These are phyloP conservation scores for Trichoderma virens DNA, from an alignment of 495 filamentous ascomycete species.

Conservation along the genomic window DNA sequence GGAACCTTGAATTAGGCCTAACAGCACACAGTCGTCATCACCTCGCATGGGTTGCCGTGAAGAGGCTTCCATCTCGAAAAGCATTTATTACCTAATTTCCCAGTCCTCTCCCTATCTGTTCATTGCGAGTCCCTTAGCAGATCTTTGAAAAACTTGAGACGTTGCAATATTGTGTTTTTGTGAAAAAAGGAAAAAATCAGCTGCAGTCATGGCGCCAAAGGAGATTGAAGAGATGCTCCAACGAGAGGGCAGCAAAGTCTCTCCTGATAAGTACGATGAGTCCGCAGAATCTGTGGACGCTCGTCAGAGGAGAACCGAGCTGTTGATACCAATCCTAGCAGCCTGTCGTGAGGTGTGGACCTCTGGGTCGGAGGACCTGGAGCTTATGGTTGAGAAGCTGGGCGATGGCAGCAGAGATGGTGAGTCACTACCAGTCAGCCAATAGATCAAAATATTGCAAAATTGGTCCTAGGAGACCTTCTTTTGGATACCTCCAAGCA, in stretches of 20 bases:
- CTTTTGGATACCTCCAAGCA: conserved; percentile 1
- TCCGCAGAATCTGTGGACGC: background rate
- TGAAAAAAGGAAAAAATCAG: background rate
- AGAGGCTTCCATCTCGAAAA: background rate
- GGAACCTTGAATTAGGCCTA: background rate
- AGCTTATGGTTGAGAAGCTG: conserved; percentile 47
- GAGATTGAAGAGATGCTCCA: conserved; percentile 8
- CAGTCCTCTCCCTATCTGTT: background rate
- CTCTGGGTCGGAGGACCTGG: conserved; percentile 30
- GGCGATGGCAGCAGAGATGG: conserved; percentile 62
- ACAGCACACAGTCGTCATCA: background rate
- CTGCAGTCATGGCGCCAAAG: background rate
- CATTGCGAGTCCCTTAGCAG: background rate
- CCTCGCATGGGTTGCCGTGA: background rate
- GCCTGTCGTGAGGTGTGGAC: conserved; percentile 26
- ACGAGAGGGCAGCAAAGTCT: conserved; percentile 6
- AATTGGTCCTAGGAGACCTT: background rate
- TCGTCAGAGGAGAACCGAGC: background rate
- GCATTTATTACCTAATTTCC: background rate
- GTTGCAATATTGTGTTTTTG: background rate
- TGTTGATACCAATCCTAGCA: conserved; percentile 15
- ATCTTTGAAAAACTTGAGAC: background rate
- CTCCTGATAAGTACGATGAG: conserved; percentile 9
- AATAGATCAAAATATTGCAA: background rate
- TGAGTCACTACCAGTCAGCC: conserved; percentile 32